These are phyloP conservation scores for Eremothecium sinecaudum DNA, from an alignment of 1,139 yeast species.

Conservation along the genomic window DNA sequence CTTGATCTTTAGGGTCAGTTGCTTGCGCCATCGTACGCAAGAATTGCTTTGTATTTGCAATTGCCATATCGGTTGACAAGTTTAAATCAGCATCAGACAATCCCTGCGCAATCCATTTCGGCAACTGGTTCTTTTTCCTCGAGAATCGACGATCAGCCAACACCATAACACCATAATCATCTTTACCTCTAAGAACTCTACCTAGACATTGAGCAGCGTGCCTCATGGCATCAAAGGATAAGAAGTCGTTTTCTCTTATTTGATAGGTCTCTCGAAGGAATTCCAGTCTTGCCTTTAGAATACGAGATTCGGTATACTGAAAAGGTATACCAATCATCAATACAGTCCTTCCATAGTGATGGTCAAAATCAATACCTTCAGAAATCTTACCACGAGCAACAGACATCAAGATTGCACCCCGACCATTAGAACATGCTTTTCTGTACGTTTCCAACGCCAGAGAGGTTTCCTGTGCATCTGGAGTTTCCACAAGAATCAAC, in stretches of 20 bases:
- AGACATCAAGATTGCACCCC: slow-evolving; percentile 91
- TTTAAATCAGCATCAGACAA: slow-evolving; percentile 84
- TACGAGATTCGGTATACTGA: slow-evolving; percentile 95
- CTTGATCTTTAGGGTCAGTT: slow-evolving; percentile 79
- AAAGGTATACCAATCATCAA: slow-evolving; percentile 98
- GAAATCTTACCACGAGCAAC: slow-evolving; percentile 99
- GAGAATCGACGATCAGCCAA: slow-evolving; percentile 89
- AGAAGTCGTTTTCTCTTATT: slow-evolving; percentile 84
- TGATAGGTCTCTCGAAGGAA: slow-evolving; percentile 87
- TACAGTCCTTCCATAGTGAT: slow-evolving; percentile 95
- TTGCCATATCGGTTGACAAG: slow-evolving; percentile 93
- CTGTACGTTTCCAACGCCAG: slow-evolving; percentile 90
- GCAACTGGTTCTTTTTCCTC: slow-evolving; percentile 75
- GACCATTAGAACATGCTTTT: slow-evolving; percentile 92
- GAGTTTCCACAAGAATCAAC: slow-evolving; percentile 92
- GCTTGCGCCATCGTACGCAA: slow-evolving; percentile 93
- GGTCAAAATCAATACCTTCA: slow-evolving; percentile 98
- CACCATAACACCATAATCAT: slow-evolving; percentile 98
- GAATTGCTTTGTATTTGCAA: slow-evolving; percentile 88
- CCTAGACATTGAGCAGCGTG: slow-evolving; percentile 99
- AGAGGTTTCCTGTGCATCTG: slow-evolving; percentile 97
- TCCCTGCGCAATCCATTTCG: slow-evolving; percentile 96
- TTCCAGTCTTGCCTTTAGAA: slow-evolving; percentile 86
- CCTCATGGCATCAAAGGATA: slow-evolving; percentile 98
- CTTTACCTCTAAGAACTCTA: slow-evolving; percentile 92